Conservation (phyloP, 495 filamentous ascomycete species). For the Cetradonia linearis region DNA sequence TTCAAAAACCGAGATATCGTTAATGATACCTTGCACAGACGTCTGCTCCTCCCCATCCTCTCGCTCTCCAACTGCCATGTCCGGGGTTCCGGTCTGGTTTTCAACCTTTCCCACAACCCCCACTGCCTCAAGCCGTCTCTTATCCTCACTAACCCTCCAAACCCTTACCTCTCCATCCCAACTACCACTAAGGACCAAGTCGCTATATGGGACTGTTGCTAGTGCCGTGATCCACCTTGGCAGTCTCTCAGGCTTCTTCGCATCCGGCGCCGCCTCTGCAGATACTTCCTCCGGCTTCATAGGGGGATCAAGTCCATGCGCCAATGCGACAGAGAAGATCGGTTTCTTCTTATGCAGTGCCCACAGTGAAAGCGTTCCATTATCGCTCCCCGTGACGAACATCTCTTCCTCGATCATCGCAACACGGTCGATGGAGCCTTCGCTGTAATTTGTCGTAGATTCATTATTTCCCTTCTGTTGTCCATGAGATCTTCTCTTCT, state of each 20-base stretch:
- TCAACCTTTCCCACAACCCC: constrained; percentile 36
- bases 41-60: constrained; percentile 23
- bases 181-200: constrained; percentile 78
- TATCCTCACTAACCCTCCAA: constrained; percentile 79
- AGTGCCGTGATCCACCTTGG: constrained; percentile 88
- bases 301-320: constrained; percentile 71
- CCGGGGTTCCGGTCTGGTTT: constrained; percentile 22
- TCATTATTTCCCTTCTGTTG: constrained; percentile 13
- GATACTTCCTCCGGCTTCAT: constrained; percentile 54
- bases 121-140: constrained; percentile 60
- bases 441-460: constrained; percentile 44
- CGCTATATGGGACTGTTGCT: constrained; percentile 71
- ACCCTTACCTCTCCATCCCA: constrained; percentile 84
- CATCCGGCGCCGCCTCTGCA: constrained; percentile 45
- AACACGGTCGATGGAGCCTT: constrained; percentile 83
- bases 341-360: constrained; percentile 89
- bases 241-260: constrained; percentile 47
- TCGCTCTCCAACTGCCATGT: constrained; percentile 25
- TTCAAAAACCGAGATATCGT: constrained; percentile 78
- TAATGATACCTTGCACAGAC: constrained; percentile 64
- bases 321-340: constrained; percentile 63
- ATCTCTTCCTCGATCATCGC: constrained; percentile 80
- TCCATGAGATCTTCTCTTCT: constrained; percentile 34
- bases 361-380: constrained; percentile 81
- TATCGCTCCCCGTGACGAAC: constrained; percentile 90